Percentiles rank a stretch among this genome's conserved stretches.
Evolutionary conservation across 75 land plant species (phyloP).

Genomic region (Cunninghamia lanceolata): DNA sequence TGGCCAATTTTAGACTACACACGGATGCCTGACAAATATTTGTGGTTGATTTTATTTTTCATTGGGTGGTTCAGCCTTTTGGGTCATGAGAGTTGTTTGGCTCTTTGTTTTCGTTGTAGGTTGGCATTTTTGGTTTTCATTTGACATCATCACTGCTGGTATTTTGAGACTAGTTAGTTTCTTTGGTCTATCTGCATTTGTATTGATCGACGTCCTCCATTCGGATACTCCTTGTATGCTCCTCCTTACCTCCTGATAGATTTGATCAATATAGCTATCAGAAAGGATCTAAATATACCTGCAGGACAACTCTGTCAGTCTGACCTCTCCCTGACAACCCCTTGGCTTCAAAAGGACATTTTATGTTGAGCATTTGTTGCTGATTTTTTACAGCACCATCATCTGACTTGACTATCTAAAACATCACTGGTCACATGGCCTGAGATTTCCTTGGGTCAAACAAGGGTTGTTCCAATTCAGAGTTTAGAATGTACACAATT

Average conservation of each 20-base stretch:
- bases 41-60: not conserved
- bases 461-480: no score
- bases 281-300: no score
- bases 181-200: not conserved
- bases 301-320: not conserved
- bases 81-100: not conserved
- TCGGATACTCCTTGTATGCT: not conserved
- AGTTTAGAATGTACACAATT: no score
- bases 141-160: not conserved
- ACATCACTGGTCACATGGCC: no score
- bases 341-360: not conserved
- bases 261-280: not conserved
- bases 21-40: not conserved
- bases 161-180: not conserved
- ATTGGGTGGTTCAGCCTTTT: not conserved
- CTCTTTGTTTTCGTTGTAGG: not conserved
- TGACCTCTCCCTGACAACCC: not conserved
- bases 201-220: not conserved
- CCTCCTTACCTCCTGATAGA: not conserved
- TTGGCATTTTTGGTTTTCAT: slow-evolving; percentile 4
- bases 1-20: not conserved
- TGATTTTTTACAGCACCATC: not conserved
- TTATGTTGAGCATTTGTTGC: not conserved
- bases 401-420: no score
- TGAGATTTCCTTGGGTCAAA: no score